Evolutionary conservation across 148 eudicot species (phyloP), one percentile per base, ranked within the genome.

Genomic region (Hydrangea macrophylla): DNA sequence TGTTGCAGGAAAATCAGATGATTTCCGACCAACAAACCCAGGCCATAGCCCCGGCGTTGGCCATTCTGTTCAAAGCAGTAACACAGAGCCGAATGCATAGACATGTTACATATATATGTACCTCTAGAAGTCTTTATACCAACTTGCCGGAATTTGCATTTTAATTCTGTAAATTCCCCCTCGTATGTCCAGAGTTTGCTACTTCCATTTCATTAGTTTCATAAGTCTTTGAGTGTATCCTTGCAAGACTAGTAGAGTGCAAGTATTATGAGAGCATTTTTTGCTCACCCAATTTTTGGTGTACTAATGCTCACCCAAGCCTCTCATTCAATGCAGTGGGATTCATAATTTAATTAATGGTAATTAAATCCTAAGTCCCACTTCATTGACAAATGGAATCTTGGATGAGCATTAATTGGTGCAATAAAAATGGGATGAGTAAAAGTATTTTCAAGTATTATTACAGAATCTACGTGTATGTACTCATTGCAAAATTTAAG

Each of bases 41-140:
- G 87, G 87, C 55, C 87, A 80, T 71, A 83, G 86, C 76, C 95
- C 85, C 58, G 82, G 86, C 22, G 73, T 74, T 70, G 94, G 94
- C 27, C 90, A 84, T 66, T 67, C 82, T 35, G 15, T 48, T 31
- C 40, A 40, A 27, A 32, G 54, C 60, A 64, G 13, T 54, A 75
- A 50, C 13, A 9, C 30, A 36, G 75, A 68, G 60, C 74, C 68
- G 62, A 78, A 78, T 44, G 71, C 80, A 27, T 76, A 76, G 71
- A 70, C 48, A 56, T 60, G 23, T 27, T 53, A 11, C 18, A 26
- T 1, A 2, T 36, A 15, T 23, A 24, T 22, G 18, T 42, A 22
- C n/a, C n/a, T n/a, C n/a, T n/a, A n/a, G 44, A 18, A 22, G 26
- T 62, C 42, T 23, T 30, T 11, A 28, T 17, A 48, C 53, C 17